Evolutionary conservation across 768 basidiomycete genomes (phyloP).

Genomic region (Auriscalpium orientale): DNA sequence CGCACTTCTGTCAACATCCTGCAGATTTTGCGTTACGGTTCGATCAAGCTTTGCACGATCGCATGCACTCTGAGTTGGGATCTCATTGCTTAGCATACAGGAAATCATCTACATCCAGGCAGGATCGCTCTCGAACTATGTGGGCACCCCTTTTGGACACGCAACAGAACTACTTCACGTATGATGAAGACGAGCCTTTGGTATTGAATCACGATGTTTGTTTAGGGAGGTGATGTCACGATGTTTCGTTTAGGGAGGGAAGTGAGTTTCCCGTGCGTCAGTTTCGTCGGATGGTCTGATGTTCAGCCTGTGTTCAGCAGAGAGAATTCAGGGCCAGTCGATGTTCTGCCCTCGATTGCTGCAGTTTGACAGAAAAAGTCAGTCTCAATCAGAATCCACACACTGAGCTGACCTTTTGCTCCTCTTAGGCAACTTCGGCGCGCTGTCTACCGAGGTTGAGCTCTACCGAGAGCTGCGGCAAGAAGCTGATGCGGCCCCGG

Average conservation of each 20-base stretch:
- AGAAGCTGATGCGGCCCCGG: background rate
- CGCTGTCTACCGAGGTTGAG: constrained; percentile 32
- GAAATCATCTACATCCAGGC: constrained; percentile 79
- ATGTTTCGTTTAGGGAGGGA: constrained; percentile 52
- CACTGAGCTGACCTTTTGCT: background rate
- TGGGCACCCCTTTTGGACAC: constrained; percentile 75
- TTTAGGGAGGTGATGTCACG: constrained; percentile 56
- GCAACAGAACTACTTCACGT: constrained; percentile 61
- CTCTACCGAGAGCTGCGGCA: constrained; percentile 1
- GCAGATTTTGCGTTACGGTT: too few species aligned
- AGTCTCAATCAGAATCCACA: constrained; percentile 1
- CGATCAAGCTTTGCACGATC: too few species aligned
- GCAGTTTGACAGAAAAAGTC: constrained; percentile 62
- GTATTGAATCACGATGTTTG: constrained; percentile 44
- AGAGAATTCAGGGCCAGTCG: constrained; percentile 30
- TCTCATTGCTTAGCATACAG: constrained; percentile 37
- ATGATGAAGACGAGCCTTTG: constrained; percentile 26
- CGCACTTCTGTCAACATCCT: too few species aligned
- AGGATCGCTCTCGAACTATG: constrained; percentile 56
- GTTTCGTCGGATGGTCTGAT: constrained; percentile 12
- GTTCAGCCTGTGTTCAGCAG: background rate
- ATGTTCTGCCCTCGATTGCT: constrained; percentile 58
- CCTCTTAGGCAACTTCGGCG: constrained; percentile 57
- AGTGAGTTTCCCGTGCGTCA: background rate
- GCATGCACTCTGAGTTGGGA: too few species aligned